Percentiles rank a stretch among this genome's conserved stretches.
phyloP scores from a whole-genome alignment of 1,284 basidiomycete genomes.

The Cutaneotrichosporon arboriforme region DNA sequence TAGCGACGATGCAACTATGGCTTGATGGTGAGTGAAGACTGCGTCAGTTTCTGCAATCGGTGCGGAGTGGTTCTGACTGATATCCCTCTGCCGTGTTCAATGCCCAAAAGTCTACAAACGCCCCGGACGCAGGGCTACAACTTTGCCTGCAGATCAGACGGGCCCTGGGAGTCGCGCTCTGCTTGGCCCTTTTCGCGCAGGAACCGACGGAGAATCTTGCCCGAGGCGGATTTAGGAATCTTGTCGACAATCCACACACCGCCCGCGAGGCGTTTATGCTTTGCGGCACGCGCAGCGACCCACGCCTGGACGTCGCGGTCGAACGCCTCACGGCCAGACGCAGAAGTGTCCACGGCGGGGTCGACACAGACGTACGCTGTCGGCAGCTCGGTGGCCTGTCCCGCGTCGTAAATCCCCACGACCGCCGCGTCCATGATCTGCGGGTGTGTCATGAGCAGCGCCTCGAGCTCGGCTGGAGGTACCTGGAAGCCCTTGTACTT shows the following conservation, averaged over 20 bases:
- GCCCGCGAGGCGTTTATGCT: slow-evolving; percentile 51
- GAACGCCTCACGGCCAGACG: slow-evolving; percentile 41
- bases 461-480: slow-evolving; percentile 75
- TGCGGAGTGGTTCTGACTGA: too few relatives aligned
- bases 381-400: slow-evolving; percentile 70
- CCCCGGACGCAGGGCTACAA: not conserved
- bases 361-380: slow-evolving; percentile 38
- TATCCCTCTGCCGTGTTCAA: too few relatives aligned
- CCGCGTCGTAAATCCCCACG: slow-evolving; percentile 59
- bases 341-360: not conserved
- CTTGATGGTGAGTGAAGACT: too few relatives aligned
- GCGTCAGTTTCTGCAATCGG: too few relatives aligned
- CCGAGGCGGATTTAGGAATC: slow-evolving; percentile 49
- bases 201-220: slow-evolving; percentile 41
- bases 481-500: slow-evolving; percentile 65
- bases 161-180: slow-evolving; percentile 8
- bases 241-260: slow-evolving; percentile 49
- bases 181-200: slow-evolving; percentile 23
- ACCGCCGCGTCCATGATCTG: slow-evolving; percentile 66
- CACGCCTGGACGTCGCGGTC: slow-evolving; percentile 56
- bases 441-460: slow-evolving; percentile 64
- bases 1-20: too few relatives aligned
- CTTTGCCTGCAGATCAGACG: not conserved
- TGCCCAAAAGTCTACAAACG: not conserved
- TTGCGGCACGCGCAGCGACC: slow-evolving; percentile 55